Percentiles rank a stretch among this genome's conserved stretches.
Conservation (phyloP, 2,329 filamentous ascomycete species). For the Colletotrichum cuscutae region DNA sequence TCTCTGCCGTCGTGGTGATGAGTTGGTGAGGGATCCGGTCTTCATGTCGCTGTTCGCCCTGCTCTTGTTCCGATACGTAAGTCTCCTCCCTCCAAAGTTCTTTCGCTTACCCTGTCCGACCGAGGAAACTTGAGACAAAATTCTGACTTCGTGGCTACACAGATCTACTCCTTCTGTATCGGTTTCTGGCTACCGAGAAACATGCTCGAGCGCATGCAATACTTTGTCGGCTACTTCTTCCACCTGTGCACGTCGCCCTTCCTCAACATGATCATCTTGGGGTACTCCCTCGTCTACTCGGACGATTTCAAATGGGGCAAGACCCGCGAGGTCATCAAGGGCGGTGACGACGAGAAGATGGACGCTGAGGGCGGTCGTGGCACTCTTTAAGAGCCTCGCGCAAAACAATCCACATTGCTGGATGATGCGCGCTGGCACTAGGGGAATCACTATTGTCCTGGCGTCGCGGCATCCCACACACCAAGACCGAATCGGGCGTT, state of each 20-base stretch:
- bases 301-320: slow-evolving; percentile 60
- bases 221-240: slow-evolving; percentile 50
- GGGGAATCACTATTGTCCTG: neutral
- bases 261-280: slow-evolving; percentile 54
- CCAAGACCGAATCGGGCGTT: neutral
- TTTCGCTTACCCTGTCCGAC: too few species aligned
- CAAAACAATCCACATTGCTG: neutral
- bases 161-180: slow-evolving; percentile 54
- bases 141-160: slow-evolving; percentile 14
- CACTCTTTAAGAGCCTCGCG: slow-evolving; percentile 28
- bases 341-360: slow-evolving; percentile 36
- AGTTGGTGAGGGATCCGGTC: slow-evolving; percentile 47
- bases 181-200: slow-evolving; percentile 54
- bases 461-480: neutral
- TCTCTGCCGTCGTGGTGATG: slow-evolving; percentile 44
- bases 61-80: slow-evolving; percentile 52
- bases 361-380: slow-evolving; percentile 37
- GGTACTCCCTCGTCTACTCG: slow-evolving; percentile 53
- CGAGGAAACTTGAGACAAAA: neutral
- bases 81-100: slow-evolving; percentile 35
- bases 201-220: slow-evolving; percentile 49
- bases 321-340: slow-evolving; percentile 50
- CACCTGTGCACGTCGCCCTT: slow-evolving; percentile 52
- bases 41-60: slow-evolving; percentile 51
- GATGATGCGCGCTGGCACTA: neutral